Conservation (phyloP, 75 land plant species). For the Cunninghamia lanceolata region DNA sequence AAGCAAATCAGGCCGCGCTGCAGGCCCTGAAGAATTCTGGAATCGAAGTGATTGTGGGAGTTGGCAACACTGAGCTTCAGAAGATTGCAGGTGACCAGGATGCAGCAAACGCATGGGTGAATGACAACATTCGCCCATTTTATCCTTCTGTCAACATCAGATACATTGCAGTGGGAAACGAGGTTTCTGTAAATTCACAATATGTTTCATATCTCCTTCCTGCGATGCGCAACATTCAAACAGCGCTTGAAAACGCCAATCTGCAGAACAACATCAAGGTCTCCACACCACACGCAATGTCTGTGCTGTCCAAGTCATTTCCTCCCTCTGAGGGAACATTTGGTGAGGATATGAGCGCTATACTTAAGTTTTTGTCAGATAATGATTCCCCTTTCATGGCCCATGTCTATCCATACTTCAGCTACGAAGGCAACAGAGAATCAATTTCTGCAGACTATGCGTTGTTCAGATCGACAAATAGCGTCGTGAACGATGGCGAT, state of each 20-base stretch:
- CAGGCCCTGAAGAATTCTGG: conserved; percentile 25
- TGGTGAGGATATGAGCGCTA: too few species aligned
- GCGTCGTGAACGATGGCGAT: too few species aligned
- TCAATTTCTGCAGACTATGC: too few species aligned
- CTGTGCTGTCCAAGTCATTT: too few species aligned
- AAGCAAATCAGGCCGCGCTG: conserved; percentile 6
- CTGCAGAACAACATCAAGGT: conserved; percentile 38
- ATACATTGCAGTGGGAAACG: conserved; percentile 28
- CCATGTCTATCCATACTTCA: too few species aligned
- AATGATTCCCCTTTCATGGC: too few species aligned
- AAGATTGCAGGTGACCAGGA: conserved; percentile 17
- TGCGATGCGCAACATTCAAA: conserved; percentile 35
- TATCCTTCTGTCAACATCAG: conserved; percentile 17
- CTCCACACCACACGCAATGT: conserved; percentile 18
- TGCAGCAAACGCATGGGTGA: conserved; percentile 36
- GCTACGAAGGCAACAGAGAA: too few species aligned
- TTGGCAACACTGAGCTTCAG: conserved; percentile 10
- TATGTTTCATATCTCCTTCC: conserved; percentile 11
- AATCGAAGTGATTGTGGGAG: neutral
- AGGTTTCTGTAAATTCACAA: conserved; percentile 13
- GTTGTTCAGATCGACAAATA: too few species aligned
- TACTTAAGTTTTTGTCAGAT: too few species aligned
- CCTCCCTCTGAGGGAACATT: too few species aligned
- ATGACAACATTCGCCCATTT: conserved; percentile 19
- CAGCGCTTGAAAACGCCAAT: conserved; percentile 26